phyloP scores from a whole-genome alignment of 2,329 filamentous ascomycete species.

The Colletotrichum cereale region DNA sequence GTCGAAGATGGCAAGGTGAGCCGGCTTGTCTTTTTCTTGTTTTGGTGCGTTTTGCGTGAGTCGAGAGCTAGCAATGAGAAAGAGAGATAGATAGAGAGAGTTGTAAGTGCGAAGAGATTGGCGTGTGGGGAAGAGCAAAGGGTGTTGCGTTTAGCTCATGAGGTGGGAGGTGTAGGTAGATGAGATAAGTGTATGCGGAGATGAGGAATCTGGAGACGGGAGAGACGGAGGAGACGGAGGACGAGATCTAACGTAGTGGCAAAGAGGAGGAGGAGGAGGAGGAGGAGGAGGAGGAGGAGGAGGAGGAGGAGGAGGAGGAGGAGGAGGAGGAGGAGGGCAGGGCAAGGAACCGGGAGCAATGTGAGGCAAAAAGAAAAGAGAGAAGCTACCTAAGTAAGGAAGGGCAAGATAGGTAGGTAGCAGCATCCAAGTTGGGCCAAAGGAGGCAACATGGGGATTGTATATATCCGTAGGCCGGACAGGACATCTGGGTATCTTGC shows the following conservation, averaged over 20 bases:
- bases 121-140: slow-evolving; percentile 9
- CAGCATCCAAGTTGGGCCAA: slow-evolving; percentile 29
- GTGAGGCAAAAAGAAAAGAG: slow-evolving; percentile 21
- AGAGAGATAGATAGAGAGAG: background rate
- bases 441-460: slow-evolving; percentile 44
- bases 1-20: slow-evolving; percentile 17
- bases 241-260: slow-evolving; percentile 27
- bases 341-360: slow-evolving; percentile 18
- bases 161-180: slow-evolving; percentile 13
- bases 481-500: slow-evolving; percentile 15
- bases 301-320: slow-evolving; percentile 14
- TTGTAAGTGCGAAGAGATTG: background rate
- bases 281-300: background rate
- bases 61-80: slow-evolving; percentile 6
- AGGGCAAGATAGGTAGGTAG: background rate
- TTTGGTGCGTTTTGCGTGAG: background rate
- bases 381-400: no score
- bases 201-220: slow-evolving; percentile 9
- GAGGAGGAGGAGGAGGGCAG: slow-evolving; percentile 20
- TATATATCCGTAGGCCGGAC: slow-evolving; percentile 48
- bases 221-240: background rate
- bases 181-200: slow-evolving; percentile 27
- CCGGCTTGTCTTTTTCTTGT: background rate
- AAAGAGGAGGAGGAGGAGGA: slow-evolving; percentile 18
- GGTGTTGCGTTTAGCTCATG: slow-evolving; percentile 11